Conservation (phyloP, 805 yeast genomes). For the Isabelozyma gotoi region DNA sequence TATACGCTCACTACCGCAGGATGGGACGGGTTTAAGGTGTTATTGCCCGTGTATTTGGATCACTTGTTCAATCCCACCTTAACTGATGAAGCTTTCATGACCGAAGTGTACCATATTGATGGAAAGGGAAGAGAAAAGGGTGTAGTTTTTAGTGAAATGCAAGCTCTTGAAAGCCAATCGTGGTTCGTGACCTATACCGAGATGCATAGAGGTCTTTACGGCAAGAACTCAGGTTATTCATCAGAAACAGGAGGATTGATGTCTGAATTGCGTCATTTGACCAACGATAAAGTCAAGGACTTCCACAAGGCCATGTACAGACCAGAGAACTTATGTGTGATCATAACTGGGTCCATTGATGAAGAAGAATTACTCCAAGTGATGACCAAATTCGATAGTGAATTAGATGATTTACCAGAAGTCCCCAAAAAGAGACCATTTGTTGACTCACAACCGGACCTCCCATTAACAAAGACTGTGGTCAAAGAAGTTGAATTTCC, state of each 20-base stretch:
- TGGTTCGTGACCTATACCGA: conserved; percentile 64
- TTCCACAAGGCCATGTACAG: conserved; percentile 75
- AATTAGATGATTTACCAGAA: conserved; percentile 45
- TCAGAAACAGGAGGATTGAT: conserved; percentile 94
- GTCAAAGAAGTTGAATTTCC: conserved; percentile 72
- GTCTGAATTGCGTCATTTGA: conserved; percentile 68
- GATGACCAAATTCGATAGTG: conserved; percentile 61
- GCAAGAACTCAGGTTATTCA: conserved; percentile 71
- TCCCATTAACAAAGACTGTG: conserved; percentile 38
- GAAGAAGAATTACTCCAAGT: conserved; percentile 64
- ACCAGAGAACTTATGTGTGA: conserved; percentile 80
- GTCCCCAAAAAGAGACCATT: conserved; percentile 64
- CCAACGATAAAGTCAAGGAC: conserved; percentile 69
- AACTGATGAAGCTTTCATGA: conserved; percentile 85
- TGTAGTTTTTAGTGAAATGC: conserved; percentile 97
- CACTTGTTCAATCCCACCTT: conserved; percentile 83
- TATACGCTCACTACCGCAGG: conserved; percentile 92
- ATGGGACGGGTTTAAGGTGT: conserved; percentile 86
- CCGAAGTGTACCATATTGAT: conserved; percentile 94
- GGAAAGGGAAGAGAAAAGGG: conserved; percentile 91
- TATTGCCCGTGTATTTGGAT: conserved; percentile 87
- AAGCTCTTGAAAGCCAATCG: conserved; percentile 79
- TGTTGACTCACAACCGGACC: conserved; percentile 59
- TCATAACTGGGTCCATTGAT: conserved; percentile 84
- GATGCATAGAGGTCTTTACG: conserved; percentile 56